A percentile compares a stretch with the other conserved stretches of the same genome.
phyloP scores from a whole-genome alignment of 305 asterid species.

The Coffea humblotiana region DNA sequence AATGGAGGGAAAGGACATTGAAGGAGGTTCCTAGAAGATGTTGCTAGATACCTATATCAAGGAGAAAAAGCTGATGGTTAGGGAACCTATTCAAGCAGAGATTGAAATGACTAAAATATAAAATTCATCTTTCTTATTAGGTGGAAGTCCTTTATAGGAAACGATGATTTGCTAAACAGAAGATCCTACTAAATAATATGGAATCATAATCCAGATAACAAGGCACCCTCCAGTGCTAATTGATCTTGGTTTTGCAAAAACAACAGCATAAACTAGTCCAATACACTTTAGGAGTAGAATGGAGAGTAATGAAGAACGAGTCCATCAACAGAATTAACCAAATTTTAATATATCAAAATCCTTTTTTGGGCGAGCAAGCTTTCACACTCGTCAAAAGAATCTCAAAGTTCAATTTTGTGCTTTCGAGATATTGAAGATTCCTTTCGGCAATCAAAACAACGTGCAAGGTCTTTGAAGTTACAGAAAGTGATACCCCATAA shows the following conservation, averaged over 20 bases:
- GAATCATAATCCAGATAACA: background rate
- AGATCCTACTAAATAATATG: background rate
- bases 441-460: background rate
- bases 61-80: slow-evolving; percentile 62
- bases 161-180: background rate
- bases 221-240: background rate
- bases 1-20: slow-evolving; percentile 58
- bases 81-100: slow-evolving; percentile 30
- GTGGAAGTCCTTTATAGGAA: slow-evolving; percentile 11
- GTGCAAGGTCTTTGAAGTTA: background rate
- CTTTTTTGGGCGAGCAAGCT: background rate
- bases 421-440: background rate
- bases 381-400: too few relatives aligned
- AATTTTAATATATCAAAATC: background rate
- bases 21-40: slow-evolving; percentile 59
- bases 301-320: background rate
- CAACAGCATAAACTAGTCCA: background rate
- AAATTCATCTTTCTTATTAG: background rate
- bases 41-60: slow-evolving; percentile 91
- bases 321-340: background rate
- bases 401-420: background rate
- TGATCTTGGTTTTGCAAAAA: background rate
- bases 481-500: background rate
- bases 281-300: background rate
- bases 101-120: too few relatives aligned